A percentile compares a stretch with the other conserved stretches of the same genome.
These are phyloP conservation scores for Neonectria coccinea DNA, from an alignment of 2,329 filamentous ascomycete genomes.

Conservation along the genomic window DNA sequence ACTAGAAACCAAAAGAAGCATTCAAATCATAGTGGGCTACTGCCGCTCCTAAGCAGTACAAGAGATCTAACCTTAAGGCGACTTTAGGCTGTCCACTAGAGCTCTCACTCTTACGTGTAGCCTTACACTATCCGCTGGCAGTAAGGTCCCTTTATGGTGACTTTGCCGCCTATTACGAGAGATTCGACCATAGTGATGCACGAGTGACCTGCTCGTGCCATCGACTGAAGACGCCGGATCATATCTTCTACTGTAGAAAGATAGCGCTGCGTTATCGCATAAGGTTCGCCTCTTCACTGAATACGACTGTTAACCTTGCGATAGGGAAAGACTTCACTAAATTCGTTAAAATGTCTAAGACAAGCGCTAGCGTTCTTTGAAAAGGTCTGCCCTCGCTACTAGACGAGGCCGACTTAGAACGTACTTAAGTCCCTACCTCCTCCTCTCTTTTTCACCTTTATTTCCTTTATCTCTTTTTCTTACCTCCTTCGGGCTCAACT, in stretches of 20 bases:
- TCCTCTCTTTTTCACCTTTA: too few species aligned
- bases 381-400: too few species aligned
- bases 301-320: too few species aligned
- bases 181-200: constrained; percentile 17
- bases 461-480: too few species aligned
- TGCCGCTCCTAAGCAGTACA: neutral
- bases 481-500: too few species aligned
- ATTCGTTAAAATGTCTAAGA: too few species aligned
- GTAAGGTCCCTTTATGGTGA: constrained; percentile 1
- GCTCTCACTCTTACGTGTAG: too few species aligned
- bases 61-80: neutral
- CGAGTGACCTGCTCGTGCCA: constrained; percentile 14
- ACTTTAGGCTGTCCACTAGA: too few species aligned
- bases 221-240: constrained; percentile 13
- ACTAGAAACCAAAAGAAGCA: neutral
- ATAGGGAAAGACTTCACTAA: too few species aligned
- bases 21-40: neutral
- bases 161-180: constrained; percentile 16
- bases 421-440: too few species aligned
- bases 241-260: constrained; percentile 26
- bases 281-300: constrained; percentile 22
- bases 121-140: neutral
- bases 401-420: too few species aligned
- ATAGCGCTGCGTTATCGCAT: constrained; percentile 18
- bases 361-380: too few species aligned